Evolutionary conservation across 371 early-diverging fungal species (phyloP).

Genomic region (Lichtheimia ornata): DNA sequence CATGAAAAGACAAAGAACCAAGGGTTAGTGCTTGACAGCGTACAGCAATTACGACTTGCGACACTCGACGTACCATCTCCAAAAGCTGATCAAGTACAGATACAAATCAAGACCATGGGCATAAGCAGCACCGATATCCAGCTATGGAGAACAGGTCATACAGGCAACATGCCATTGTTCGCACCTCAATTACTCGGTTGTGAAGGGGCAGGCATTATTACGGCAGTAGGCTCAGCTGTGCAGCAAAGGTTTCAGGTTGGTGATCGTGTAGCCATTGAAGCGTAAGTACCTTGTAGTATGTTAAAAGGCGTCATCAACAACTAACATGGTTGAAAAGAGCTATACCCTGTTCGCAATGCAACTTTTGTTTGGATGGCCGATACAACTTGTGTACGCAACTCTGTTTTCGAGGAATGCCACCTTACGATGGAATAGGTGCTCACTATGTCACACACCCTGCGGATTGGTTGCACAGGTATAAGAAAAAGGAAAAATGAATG

Average conservation of each 20-base stretch:
- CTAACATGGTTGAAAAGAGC: neutral
- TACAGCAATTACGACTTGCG: neutral
- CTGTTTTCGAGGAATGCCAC: neutral
- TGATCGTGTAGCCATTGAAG: conserved; percentile 14
- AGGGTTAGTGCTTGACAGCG: neutral
- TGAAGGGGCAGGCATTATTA: conserved; percentile 11
- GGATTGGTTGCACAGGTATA: conserved; percentile 16
- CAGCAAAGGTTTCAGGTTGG: conserved; percentile 6
- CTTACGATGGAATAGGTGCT: conserved; percentile 4
- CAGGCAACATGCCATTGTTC: neutral
- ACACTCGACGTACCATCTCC: conserved; percentile 3
- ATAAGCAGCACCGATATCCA: conserved; percentile 3
- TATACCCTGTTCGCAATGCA: conserved; percentile 11
- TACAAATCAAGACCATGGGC: conserved; percentile 7
- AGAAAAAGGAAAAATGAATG: neutral
- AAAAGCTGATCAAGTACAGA: conserved; percentile 8
- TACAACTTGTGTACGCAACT: conserved; percentile 12
- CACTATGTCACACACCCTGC: conserved; percentile 15
- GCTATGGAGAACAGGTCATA: conserved; percentile 2
- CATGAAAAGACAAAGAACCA: neutral
- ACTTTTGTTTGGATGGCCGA: conserved; percentile 9
- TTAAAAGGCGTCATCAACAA: neutral
- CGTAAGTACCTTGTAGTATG: neutral
- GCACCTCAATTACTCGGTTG: neutral
- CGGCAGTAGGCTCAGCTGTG: neutral